Percentiles rank a stretch among this genome's conserved stretches.
Evolutionary conservation across 176 grass and related monocot genomes (phyloP).

Genomic region (Oryza brachyantha): DNA sequence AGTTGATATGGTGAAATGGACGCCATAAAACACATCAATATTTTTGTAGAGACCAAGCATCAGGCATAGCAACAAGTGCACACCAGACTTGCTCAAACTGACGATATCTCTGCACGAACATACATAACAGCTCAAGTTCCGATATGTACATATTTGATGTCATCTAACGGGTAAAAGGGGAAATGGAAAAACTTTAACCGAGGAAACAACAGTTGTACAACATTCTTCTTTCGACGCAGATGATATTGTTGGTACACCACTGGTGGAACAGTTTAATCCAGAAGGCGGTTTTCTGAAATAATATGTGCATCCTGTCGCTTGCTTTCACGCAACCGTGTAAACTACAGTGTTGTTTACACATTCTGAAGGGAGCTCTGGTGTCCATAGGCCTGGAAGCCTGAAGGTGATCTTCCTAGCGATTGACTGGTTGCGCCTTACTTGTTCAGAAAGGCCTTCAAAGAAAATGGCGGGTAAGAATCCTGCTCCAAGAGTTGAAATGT

Average conservation of each 20-base stretch:
- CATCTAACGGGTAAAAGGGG: neutral
- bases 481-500: constrained; percentile 61
- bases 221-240: neutral
- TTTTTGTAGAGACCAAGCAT: neutral
- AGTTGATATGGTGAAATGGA: neutral
- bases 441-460: constrained; percentile 90
- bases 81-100: neutral
- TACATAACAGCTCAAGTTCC: neutral
- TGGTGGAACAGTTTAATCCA: neutral
- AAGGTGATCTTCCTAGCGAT: neutral
- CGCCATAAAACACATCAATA: neutral
- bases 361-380: neutral
- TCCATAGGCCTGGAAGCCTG: neutral
- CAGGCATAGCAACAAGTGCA: neutral
- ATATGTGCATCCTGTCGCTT: constrained; percentile 10
- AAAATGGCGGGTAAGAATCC: constrained; percentile 86
- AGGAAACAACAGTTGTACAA: constrained; percentile 11
- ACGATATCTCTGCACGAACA: neutral
- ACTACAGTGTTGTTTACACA: neutral
- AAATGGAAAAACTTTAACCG: neutral
- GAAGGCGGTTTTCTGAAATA: constrained; percentile 18
- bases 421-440: constrained; percentile 46
- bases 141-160: constrained; percentile 31
- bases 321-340: neutral
- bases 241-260: constrained; percentile 29